A percentile compares a stretch with the other conserved stretches of the same genome.
Evolutionary conservation across 202 grass and related monocot species (phyloP).

Genomic region (Sporobolus alterniflorus): DNA sequence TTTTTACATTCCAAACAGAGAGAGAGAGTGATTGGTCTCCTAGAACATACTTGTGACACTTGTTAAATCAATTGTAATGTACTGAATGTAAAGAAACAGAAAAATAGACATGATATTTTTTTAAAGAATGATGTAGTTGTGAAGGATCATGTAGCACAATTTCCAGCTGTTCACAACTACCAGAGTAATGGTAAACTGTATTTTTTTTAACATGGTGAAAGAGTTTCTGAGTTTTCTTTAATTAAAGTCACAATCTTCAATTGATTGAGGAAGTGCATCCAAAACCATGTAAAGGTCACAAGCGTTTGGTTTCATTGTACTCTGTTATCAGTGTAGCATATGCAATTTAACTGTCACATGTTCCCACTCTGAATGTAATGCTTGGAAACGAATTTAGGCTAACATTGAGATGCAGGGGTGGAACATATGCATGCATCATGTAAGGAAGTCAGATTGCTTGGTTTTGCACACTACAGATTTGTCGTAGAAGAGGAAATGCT

Average conservation of each 20-base stretch:
- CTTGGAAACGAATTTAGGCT: slow-evolving; percentile 33
- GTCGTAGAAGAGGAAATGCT: slow-evolving; percentile 83
- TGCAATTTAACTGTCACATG: neutral
- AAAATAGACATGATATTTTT: too few relatives aligned
- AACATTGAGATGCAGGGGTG: slow-evolving; percentile 62
- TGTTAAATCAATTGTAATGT: too few relatives aligned
- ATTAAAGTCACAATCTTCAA: slow-evolving; percentile 50
- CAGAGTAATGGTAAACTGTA: slow-evolving; percentile 62
- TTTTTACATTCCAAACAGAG: too few relatives aligned
- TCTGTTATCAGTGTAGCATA: neutral
- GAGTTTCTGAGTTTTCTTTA: neutral
- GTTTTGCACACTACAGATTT: slow-evolving; percentile 90
- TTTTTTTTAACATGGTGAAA: too few relatives aligned
- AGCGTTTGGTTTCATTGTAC: neutral
- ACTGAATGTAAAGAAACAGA: too few relatives aligned
- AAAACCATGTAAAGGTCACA: slow-evolving; percentile 83
- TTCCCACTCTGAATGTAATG: slow-evolving; percentile 15
- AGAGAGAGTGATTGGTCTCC: too few relatives aligned
- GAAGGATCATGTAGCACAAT: slow-evolving; percentile 68
- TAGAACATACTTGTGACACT: too few relatives aligned
- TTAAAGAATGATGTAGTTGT: slow-evolving; percentile 59
- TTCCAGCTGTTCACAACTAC: slow-evolving; percentile 63
- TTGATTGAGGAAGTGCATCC: slow-evolving; percentile 83
- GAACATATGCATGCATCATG: slow-evolving; percentile 2
- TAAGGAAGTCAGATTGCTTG: slow-evolving; percentile 50